Evolutionary conservation across 1,284 basidiomycete genomes (phyloP), one percentile per base, ranked within the genome.

Genomic region (Polyporus tsugae): DNA sequence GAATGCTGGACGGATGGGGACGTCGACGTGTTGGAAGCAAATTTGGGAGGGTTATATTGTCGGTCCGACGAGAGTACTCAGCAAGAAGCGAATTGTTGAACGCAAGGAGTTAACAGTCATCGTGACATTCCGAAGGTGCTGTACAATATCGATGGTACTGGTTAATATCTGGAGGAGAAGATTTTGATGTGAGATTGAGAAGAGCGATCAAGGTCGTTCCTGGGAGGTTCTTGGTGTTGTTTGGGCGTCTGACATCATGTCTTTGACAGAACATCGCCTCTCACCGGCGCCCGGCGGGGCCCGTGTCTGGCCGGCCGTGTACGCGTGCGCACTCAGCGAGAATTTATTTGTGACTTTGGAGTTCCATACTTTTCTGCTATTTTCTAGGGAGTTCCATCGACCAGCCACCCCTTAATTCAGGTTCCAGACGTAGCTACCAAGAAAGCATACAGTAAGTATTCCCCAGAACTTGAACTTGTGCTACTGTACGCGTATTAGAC

Each of bases 231-330:
- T 29, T 46, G 44, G 44, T 46, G 44, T 19, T 22, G 44, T 25
- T 13, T 19, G 46, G 22, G 52, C 9, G 19, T 58, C 57, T 46
- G 53, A 57, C 64, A 61, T 66, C 62, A 33, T 5, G 13, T 9
- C 6, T 17, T 65, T 49, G 46, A 44, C 38, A 60, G 38, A 60
- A 49, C 22, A 11, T 49, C 38, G 46, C 25, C 19, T 39, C 2
- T 11, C 10, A 29, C 44, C 60, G 38, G 38, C 59, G 41, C 41
- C 38, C 61, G n/a, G 29, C 19, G 9, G 61, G 29, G 22, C 46
- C 46, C 46, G 46, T 42, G 29, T 29, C 29, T 29, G 29, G 29
- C 29, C 29, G 29, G 29, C 29, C 29, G 29, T 29, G 29, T 29
- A 29, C n/a, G n/a, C n/a, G n/a, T n/a, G n/a, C n/a, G n/a, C n/a